A percentile compares a stretch with the other conserved stretches of the same genome.
These are phyloP conservation scores for Fusarium begoniae DNA, from an alignment of 2,329 filamentous ascomycete species.

Conservation along the genomic window DNA sequence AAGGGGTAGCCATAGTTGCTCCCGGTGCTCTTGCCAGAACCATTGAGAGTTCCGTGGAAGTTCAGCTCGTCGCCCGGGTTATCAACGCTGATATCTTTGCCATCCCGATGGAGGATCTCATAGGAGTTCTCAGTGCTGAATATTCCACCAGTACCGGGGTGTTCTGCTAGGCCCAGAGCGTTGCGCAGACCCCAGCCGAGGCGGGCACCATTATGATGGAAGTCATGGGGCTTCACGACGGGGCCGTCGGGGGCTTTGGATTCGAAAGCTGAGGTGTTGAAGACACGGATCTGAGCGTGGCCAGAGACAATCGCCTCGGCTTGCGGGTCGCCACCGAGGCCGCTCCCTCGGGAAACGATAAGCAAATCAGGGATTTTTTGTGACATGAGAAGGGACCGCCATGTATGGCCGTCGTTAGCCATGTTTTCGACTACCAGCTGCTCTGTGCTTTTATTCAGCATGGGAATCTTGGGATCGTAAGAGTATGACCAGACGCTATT, in stretches of 20 bases:
- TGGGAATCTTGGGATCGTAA: slow-evolving; percentile 66
- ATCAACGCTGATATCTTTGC: slow-evolving; percentile 69
- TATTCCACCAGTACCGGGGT: slow-evolving; percentile 61
- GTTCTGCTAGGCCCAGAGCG: slow-evolving; percentile 68
- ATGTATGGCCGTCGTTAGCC: slow-evolving; percentile 68
- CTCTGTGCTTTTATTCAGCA: slow-evolving; percentile 51
- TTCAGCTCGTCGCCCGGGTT: slow-evolving; percentile 82
- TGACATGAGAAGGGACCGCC: slow-evolving; percentile 73
- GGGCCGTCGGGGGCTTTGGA: slow-evolving; percentile 20
- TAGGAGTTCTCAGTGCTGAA: slow-evolving; percentile 76
- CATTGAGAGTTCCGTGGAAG: slow-evolving; percentile 69
- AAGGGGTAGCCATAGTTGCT: slow-evolving; percentile 76
- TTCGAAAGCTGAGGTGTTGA: slow-evolving; percentile 50
- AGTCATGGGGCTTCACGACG: slow-evolving; percentile 52
- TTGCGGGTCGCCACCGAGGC: slow-evolving; percentile 67
- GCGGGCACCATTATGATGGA: slow-evolving; percentile 58
- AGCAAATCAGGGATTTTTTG: slow-evolving; percentile 63
- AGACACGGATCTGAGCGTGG: slow-evolving; percentile 73
- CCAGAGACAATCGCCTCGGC: slow-evolving; percentile 64
- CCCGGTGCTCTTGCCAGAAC: slow-evolving; percentile 46
- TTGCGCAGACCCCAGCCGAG: slow-evolving; percentile 78
- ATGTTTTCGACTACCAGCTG: slow-evolving; percentile 70
- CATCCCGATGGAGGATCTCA: slow-evolving; percentile 67
- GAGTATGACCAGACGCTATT: slow-evolving; percentile 70
- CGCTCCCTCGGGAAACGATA: slow-evolving; percentile 72